Conservation (phyloP, 2,329 filamentous ascomycete genomes). For the Microdochium nivale region DNA sequence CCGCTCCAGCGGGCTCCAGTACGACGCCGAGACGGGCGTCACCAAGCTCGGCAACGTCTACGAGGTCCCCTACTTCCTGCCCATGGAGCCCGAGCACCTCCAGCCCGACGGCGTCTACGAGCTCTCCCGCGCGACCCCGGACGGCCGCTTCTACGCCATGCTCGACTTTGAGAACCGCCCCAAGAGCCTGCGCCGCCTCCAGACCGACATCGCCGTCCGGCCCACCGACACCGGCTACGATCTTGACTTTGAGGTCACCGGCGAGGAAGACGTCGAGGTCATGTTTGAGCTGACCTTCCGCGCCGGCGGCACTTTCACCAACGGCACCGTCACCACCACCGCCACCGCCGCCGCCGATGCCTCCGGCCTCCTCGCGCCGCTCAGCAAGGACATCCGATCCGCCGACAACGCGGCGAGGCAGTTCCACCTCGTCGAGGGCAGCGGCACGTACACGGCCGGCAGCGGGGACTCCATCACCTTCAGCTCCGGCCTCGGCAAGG, state of each 20-base stretch:
- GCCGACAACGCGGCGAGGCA: slow-evolving; percentile 4
- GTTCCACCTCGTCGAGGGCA: slow-evolving; percentile 7
- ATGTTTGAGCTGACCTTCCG: slow-evolving; percentile 11
- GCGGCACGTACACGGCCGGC: slow-evolving; percentile 7
- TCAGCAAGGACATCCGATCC: background rate
- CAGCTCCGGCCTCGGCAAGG: slow-evolving; percentile 8
- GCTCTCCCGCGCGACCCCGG: slow-evolving; percentile 6
- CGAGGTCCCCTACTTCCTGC: slow-evolving; percentile 10
- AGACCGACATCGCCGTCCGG: slow-evolving; percentile 7
- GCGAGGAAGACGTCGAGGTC: slow-evolving; percentile 10
- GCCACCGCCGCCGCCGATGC: too few species aligned
- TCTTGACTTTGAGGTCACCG: slow-evolving; percentile 8
- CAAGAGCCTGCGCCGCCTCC: slow-evolving; percentile 7
- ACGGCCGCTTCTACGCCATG: slow-evolving; percentile 9
- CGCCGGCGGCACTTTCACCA: slow-evolving; percentile 5
- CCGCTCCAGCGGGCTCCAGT: slow-evolving; percentile 7
- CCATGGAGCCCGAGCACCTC: slow-evolving; percentile 7
- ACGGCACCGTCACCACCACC: background rate
- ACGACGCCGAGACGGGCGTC: slow-evolving; percentile 1
- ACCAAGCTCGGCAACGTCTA: slow-evolving; percentile 6
- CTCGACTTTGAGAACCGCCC: slow-evolving; percentile 11
- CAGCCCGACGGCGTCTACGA: slow-evolving; percentile 7
- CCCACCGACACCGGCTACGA: slow-evolving; percentile 7
- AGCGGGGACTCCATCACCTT: slow-evolving; percentile 9
- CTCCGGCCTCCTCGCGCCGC: too few species aligned